Conservation (phyloP, 495 filamentous ascomycete genomes). For the Penicillium atrosanguineum region DNA sequence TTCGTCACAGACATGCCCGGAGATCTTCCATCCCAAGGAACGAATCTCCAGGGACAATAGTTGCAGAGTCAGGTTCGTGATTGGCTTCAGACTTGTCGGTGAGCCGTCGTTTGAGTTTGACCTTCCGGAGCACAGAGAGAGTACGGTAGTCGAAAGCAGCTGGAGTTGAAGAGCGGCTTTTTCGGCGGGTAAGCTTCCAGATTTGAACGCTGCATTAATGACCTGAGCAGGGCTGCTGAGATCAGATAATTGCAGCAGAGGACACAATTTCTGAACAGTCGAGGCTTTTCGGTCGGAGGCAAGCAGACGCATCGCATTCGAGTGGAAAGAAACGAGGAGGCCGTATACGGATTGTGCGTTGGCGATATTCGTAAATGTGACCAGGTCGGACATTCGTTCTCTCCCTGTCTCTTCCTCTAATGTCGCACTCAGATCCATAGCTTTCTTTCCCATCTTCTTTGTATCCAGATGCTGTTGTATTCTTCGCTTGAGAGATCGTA, state of each 20-base stretch:
- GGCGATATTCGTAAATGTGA: constrained; percentile 54
- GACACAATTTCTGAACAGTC: constrained; percentile 49
- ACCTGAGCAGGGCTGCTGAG: constrained; percentile 65
- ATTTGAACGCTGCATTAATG: constrained; percentile 51
- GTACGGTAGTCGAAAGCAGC: constrained; percentile 60
- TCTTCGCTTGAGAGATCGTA: constrained; percentile 64
- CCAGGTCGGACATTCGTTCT: constrained; percentile 57
- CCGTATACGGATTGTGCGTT: constrained; percentile 35
- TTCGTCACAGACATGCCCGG: constrained; percentile 64
- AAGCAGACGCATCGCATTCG: constrained; percentile 51
- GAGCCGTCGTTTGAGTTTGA: constrained; percentile 37
- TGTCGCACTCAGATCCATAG: constrained; percentile 12
- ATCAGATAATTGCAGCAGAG: constrained; percentile 43
- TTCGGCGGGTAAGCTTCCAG: constrained; percentile 39
- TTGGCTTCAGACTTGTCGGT: constrained; percentile 50
- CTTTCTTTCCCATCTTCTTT: constrained; percentile 22
- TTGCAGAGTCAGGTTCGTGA: constrained; percentile 62
- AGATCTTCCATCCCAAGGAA: constrained; percentile 67
- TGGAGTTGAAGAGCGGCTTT: constrained; percentile 73
- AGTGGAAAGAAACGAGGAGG: constrained; percentile 40
- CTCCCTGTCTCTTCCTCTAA: constrained; percentile 33
- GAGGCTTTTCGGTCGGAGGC: constrained; percentile 40
- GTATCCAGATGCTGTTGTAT: constrained; percentile 46
- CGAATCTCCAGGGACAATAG: constrained; percentile 64
- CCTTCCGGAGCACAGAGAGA: constrained; percentile 56